phyloP scores from a whole-genome alignment of 495 filamentous ascomycete species.

The Aspergillus conjunctus region DNA sequence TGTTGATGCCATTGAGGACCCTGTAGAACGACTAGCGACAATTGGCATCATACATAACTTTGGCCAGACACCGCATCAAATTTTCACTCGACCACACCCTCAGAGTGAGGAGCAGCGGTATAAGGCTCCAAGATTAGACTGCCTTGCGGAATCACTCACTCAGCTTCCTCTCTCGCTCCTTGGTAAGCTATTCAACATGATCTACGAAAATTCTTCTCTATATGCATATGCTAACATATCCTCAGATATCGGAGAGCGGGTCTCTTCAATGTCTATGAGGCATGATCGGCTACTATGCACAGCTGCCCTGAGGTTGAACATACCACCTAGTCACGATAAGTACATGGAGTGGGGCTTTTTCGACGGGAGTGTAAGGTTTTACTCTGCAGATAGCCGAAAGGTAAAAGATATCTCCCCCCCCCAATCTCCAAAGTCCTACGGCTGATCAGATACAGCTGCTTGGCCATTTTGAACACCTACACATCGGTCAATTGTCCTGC shows the following conservation, averaged over 20 bases:
- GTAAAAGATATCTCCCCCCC: conserved; percentile 29
- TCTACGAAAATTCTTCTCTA: background rate
- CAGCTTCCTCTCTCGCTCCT: conserved; percentile 80
- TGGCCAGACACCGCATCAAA: conserved; percentile 93
- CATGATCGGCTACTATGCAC: conserved; percentile 83
- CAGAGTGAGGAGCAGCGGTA: conserved; percentile 64
- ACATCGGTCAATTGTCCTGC: conserved; percentile 81
- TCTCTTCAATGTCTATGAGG: conserved; percentile 80
- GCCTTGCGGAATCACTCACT: conserved; percentile 72
- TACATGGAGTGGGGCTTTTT: conserved; percentile 96
- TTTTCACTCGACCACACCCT: conserved; percentile 81
- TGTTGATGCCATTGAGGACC: conserved; percentile 87
- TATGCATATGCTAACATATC: conserved; percentile 20
- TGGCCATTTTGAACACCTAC: conserved; percentile 89
- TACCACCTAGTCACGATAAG: conserved; percentile 84
- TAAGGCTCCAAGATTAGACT: conserved; percentile 72
- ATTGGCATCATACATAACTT: conserved; percentile 99
- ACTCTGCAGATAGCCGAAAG: conserved; percentile 73
- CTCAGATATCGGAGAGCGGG: conserved; percentile 73
- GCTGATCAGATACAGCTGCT: conserved; percentile 47
- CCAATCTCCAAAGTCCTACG: background rate
- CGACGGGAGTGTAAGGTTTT: conserved; percentile 90
- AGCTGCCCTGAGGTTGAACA: conserved; percentile 79
- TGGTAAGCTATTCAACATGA: conserved; percentile 35
- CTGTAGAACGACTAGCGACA: conserved; percentile 77